Evolutionary conservation across 108 stramenopile genomes (phyloP).

Genomic region (Cyclotella choctawhatcheeana): DNA sequence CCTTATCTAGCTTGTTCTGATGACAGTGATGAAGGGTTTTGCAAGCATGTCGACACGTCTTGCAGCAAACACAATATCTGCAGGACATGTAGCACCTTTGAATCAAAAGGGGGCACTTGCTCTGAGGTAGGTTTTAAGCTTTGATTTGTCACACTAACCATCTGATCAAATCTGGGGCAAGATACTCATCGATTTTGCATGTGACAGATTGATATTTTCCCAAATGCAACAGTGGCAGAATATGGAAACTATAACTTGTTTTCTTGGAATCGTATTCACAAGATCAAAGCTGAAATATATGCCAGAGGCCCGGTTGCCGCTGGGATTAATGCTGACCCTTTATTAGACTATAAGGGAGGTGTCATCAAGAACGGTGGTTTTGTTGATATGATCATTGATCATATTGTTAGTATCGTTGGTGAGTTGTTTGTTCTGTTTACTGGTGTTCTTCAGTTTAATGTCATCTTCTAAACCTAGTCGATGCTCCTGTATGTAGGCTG

Average conservation of each 20-base stretch:
- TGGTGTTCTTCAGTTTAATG: too few species aligned
- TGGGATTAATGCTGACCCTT: conserved; percentile 83
- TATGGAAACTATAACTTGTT: conserved; percentile 77
- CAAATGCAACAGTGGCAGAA: conserved; percentile 89
- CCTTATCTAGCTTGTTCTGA: conserved; percentile 84
- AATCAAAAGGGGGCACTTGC: conserved; percentile 41
- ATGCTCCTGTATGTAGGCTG: too few species aligned
- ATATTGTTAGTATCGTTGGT: conserved; percentile 86
- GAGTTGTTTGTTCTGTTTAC: too few species aligned
- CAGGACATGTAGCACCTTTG: conserved; percentile 65
- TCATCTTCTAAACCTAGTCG: too few species aligned
- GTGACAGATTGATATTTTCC: conserved; percentile 64
- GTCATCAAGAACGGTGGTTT: conserved; percentile 56
- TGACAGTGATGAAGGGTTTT: conserved; percentile 80
- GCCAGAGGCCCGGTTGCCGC: conserved; percentile 94
- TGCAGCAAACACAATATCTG: conserved; percentile 77
- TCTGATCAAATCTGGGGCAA: neutral
- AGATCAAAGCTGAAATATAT: conserved; percentile 92
- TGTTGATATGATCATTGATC: conserved; percentile 48
- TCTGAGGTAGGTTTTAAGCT: conserved; percentile 16
- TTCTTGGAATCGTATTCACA: conserved; percentile 56
- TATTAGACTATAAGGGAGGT: conserved; percentile 70
- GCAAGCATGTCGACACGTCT: conserved; percentile 68
- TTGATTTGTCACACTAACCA: neutral
- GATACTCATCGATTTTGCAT: neutral